These are phyloP conservation scores for Angophora floribunda DNA, from an alignment of 345 rosid species.

Conservation along the genomic window DNA sequence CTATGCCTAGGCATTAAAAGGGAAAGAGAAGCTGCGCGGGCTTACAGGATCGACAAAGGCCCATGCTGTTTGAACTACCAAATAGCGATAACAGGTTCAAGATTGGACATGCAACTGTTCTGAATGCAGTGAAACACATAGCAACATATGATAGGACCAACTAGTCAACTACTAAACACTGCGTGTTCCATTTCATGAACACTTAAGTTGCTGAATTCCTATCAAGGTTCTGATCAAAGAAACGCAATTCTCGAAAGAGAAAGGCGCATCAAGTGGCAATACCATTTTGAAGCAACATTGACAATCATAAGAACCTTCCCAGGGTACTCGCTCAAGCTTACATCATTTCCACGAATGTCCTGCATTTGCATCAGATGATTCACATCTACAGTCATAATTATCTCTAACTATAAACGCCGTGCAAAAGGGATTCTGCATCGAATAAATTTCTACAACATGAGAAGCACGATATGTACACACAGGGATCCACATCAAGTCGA, in stretches of 20 bases:
- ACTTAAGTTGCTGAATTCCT: not conserved
- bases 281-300: slow-evolving; percentile 97
- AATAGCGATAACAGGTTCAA: not conserved
- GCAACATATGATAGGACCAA: not conserved
- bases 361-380: slow-evolving; percentile 16
- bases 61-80: not conserved
- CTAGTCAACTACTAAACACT: not conserved
- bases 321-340: slow-evolving; percentile 42
- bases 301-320: slow-evolving; percentile 88
- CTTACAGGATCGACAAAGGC: not conserved
- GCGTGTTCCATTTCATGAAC: not conserved
- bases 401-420: not conserved
- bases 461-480: not conserved
- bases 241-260: not conserved
- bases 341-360: slow-evolving; percentile 77
- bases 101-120: not conserved
- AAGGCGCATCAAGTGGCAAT: not conserved
- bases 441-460: not conserved
- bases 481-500: not conserved
- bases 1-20: not conserved
- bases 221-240: not conserved
- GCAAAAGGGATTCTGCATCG: not conserved
- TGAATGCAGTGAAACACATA: not conserved
- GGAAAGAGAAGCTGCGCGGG: not conserved
- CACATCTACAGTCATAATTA: not conserved